Conservation (phyloP, 257 asterid genomes). For the Gentiana straminea region DNA sequence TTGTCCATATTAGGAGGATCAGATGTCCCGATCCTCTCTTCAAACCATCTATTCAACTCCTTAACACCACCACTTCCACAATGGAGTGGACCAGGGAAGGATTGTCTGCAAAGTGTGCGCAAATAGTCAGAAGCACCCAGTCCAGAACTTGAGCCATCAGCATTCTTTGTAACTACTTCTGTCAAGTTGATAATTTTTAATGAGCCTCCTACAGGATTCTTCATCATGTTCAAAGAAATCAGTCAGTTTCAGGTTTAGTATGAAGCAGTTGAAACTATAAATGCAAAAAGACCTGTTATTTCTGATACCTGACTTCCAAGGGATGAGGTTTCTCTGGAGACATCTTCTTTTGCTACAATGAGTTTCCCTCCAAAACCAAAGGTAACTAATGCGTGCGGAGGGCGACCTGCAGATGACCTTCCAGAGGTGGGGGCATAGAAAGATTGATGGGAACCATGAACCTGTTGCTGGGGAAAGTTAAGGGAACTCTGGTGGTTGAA, state of each 20-base stretch:
- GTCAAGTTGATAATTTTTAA: conserved; percentile 63
- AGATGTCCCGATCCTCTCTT: conserved; percentile 59
- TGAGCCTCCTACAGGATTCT: conserved; percentile 57
- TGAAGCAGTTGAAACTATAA: conserved; percentile 1
- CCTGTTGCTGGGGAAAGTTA: conserved; percentile 38
- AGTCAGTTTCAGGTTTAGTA: conserved; percentile 12
- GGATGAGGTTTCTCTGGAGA: conserved; percentile 34
- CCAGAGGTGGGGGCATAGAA: conserved; percentile 45
- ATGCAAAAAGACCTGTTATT: not conserved
- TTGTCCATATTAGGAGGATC: conserved; percentile 37
- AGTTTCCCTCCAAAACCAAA: conserved; percentile 98
- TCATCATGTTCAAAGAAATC: conserved; percentile 23
- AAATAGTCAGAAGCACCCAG: conserved; percentile 38
- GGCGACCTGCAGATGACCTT: conserved; percentile 89
- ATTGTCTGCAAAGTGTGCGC: conserved; percentile 53
- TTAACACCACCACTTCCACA: conserved; percentile 70
- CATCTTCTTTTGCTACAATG: conserved; percentile 53
- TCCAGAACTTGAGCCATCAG: conserved; percentile 36
- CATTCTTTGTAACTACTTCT: conserved; percentile 45
- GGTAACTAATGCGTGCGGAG: conserved; percentile 85
- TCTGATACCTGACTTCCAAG: conserved; percentile 67
- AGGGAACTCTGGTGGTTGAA: conserved; percentile 32
- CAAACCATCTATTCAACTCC: conserved; percentile 91
- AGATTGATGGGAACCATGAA: conserved; percentile 38
- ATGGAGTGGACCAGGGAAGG: conserved; percentile 85